Conservation (phyloP, 768 basidiomycete genomes). For the Leccinum fibrillosum region DNA sequence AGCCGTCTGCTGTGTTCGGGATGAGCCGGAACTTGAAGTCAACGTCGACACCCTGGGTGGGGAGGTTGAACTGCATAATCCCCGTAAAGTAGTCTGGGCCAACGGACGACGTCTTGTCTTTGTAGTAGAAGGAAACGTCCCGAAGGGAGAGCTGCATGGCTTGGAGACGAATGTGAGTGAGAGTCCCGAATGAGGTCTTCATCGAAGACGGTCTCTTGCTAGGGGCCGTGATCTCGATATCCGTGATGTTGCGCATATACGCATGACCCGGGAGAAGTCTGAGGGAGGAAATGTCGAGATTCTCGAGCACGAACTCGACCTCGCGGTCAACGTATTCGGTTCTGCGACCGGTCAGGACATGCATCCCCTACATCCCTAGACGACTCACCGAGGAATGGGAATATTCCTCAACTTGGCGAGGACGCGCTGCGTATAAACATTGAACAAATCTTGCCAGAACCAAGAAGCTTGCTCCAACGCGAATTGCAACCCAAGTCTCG, state of each 20-base stretch:
- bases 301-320: constrained; percentile 72
- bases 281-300: constrained; percentile 66
- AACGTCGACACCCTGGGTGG: constrained; percentile 64
- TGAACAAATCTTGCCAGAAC: constrained; percentile 82
- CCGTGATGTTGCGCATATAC: constrained; percentile 70
- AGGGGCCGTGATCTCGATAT: constrained; percentile 50
- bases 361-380: background rate
- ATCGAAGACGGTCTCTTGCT: constrained; percentile 30
- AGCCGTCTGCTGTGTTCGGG: constrained; percentile 42
- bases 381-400: constrained; percentile 63
- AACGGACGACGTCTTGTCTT: constrained; percentile 53
- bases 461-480: constrained; percentile 62
- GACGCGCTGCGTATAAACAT: constrained; percentile 67
- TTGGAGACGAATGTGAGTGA: constrained; percentile 64
- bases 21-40: constrained; percentile 66
- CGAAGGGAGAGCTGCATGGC: constrained; percentile 60
- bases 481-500: constrained; percentile 43
- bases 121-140: constrained; percentile 74
- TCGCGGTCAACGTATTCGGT: constrained; percentile 70
- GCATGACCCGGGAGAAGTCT: constrained; percentile 66
- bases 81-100: constrained; percentile 60
- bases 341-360: constrained; percentile 32
- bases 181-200: constrained; percentile 53
- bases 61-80: constrained; percentile 57
- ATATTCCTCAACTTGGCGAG: constrained; percentile 52